A percentile compares a stretch with the other conserved stretches of the same genome.
phyloP scores from a whole-genome alignment of 106 monocot species.

The Dendrobium officinale region DNA sequence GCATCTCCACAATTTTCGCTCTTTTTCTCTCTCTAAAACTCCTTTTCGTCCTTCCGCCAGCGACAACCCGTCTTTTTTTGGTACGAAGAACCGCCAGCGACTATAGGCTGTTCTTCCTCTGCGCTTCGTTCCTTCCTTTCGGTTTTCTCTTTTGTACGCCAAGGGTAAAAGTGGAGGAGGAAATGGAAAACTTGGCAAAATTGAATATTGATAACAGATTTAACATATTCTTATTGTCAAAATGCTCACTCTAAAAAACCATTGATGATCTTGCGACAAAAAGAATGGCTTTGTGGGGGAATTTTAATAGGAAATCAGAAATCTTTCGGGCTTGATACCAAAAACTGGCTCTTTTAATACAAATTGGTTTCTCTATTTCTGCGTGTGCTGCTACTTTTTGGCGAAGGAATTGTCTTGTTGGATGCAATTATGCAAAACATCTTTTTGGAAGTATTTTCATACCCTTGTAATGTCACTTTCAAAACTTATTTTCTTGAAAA shows the following conservation, averaged over 20 bases:
- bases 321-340: not conserved
- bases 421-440: not conserved
- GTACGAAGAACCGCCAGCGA: not conserved
- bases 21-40: not conserved
- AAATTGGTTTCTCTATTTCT: too few species aligned
- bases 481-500: not conserved
- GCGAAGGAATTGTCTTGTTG: too few species aligned
- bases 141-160: not conserved
- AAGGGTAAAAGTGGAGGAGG: not conserved
- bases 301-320: not conserved
- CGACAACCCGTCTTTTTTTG: not conserved
- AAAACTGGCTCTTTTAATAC: not conserved
- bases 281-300: too few species aligned
- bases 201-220: too few species aligned
- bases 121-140: not conserved
- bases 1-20: slow-evolving; percentile 2
- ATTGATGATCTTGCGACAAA: not conserved
- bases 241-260: not conserved
- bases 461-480: not conserved
- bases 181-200: not conserved
- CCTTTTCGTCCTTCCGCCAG: slow-evolving; percentile 5
- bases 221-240: not conserved
- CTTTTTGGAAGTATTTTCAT: not conserved
- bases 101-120: not conserved
- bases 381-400: too few species aligned